Percentiles rank a stretch among this genome's conserved stretches.
Conservation (phyloP, 2,329 filamentous ascomycete species). For the Diaporthe ampelina region DNA sequence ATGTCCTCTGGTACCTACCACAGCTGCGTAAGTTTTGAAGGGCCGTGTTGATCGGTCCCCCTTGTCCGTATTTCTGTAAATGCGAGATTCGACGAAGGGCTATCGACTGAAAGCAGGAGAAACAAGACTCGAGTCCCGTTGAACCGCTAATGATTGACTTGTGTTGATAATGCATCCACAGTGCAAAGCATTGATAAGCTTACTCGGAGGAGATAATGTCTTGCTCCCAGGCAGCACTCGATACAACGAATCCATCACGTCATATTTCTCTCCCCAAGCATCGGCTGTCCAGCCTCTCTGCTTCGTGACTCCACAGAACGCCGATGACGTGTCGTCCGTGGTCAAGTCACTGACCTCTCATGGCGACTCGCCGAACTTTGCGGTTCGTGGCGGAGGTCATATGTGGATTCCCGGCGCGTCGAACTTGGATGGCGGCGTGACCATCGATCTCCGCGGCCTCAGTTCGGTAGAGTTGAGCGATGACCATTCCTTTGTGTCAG, state of each 20-base stretch:
- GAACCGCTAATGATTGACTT: too few relatives aligned
- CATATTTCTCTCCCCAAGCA: conserved; percentile 30
- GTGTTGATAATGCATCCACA: background rate
- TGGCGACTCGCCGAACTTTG: background rate
- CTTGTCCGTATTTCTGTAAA: too few relatives aligned
- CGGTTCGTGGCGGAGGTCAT: conserved; percentile 28
- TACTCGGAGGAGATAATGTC: conserved; percentile 1
- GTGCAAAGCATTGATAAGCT: background rate
- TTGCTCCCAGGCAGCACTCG: conserved; percentile 4
- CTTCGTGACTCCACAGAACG: conserved; percentile 20
- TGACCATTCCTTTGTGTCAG: conserved; percentile 18
- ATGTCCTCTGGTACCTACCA: too few relatives aligned
- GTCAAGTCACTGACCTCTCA: conserved; percentile 9
- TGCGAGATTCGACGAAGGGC: too few relatives aligned
- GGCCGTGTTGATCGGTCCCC: too few relatives aligned
- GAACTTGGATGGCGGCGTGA: conserved; percentile 26
- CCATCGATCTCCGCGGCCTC: conserved; percentile 19
- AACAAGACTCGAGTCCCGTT: too few relatives aligned
- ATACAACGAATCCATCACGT: conserved; percentile 11
- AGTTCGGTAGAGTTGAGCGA: background rate
- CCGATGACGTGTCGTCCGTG: conserved; percentile 23
- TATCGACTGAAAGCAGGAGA: too few relatives aligned
- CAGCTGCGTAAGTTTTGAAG: too few relatives aligned
- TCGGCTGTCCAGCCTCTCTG: conserved; percentile 26
- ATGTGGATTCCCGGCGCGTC: conserved; percentile 23